Evolutionary conservation across 108 stramenopile genomes (phyloP), one percentile per base, ranked within the genome.

Genomic region (Seminavis robusta): DNA sequence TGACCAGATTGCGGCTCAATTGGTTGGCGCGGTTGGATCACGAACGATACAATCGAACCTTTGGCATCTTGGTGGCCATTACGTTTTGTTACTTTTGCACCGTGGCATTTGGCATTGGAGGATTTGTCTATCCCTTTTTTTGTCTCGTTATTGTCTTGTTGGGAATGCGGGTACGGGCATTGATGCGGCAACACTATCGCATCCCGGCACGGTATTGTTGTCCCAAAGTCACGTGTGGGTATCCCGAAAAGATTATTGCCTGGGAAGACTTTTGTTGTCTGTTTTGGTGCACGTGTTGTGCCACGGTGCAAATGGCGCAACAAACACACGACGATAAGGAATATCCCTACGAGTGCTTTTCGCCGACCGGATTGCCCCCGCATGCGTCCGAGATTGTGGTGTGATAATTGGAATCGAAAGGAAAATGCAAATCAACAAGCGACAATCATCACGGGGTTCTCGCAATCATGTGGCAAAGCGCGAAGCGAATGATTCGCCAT

Each of bases 241-340:
- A 50, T 50, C 28, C 7, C 20, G 29, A 30, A n/a, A 26, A 50
- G 23, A 8, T 8, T 44, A 13, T 26, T 50, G 23, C 21, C 5
- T n/a, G 49, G 55, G 79, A 80, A 17, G 79, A 80, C 33, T 62
- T 31, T 47, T 75, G 70, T 38, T 57, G 54, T 41, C 21, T 50
- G 11, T 68, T 71, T 31, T 75, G 56, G 61, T 80, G 79, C 42
- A 37, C 42, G 16, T 67, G 70, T 34, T 77, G 76, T 47, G 52
- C 60, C 5, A 15, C 66, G 1, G 45, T 66, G 29, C 76, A 77
- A 54, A 63, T 77, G 76, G 61, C 59, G n/a, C 54, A 71, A 16
- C 76, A 77, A 54, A 72, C 70, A 7, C 70, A 71, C 53, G 63
- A 65, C 43, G 61, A 63, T 13, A 51, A 67, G 23, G 37, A n/a